Percentiles rank a stretch among this genome's conserved stretches.
phyloP scores from a whole-genome alignment of 2,329 filamentous ascomycete genomes.

The Pseudogymnoascus destructans region DNA sequence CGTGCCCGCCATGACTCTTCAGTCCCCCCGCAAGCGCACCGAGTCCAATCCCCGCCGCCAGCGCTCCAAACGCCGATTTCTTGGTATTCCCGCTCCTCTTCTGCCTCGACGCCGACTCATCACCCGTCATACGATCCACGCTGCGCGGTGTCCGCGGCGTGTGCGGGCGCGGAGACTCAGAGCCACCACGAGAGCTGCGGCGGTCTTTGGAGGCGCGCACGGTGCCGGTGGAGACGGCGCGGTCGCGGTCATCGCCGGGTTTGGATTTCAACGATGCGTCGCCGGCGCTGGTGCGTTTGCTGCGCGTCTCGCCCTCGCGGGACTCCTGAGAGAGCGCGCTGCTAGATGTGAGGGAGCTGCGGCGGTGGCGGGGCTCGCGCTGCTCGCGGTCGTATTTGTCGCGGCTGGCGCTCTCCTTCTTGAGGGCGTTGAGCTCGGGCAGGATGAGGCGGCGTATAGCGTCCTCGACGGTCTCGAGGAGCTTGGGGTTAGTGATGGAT shows the following conservation, averaged over 20 bases:
- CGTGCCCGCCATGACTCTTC: not conserved
- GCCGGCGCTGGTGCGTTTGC: not conserved
- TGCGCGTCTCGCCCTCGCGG: conserved; percentile 16
- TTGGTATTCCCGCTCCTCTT: conserved; percentile 19
- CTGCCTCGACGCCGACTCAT: conserved; percentile 36
- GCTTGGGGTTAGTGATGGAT: conserved; percentile 58
- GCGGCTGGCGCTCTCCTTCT: conserved; percentile 64
- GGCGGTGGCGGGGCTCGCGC: conserved; percentile 39
- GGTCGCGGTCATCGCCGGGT: conserved; percentile 32
- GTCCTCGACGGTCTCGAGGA: conserved; percentile 61
- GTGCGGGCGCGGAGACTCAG: not conserved
- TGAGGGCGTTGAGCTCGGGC: conserved; percentile 81
- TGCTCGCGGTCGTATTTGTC: conserved; percentile 49
- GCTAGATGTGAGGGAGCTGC: conserved; percentile 46
- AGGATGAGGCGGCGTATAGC: conserved; percentile 62
- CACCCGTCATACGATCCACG: conserved; percentile 31
- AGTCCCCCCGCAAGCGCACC: conserved; percentile 37
- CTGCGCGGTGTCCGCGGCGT: conserved; percentile 18
- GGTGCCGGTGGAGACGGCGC: conserved; percentile 41
- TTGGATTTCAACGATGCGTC: conserved; percentile 38
- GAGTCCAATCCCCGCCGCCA: conserved; percentile 29
- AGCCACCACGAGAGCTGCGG: conserved; percentile 31
- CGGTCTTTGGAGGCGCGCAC: conserved; percentile 39
- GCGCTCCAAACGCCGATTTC: conserved; percentile 20
- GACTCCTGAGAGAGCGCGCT: conserved; percentile 44